These are phyloP conservation scores for Craterostigma plantagineum DNA, from an alignment of 257 asterid genomes.

Conservation along the genomic window DNA sequence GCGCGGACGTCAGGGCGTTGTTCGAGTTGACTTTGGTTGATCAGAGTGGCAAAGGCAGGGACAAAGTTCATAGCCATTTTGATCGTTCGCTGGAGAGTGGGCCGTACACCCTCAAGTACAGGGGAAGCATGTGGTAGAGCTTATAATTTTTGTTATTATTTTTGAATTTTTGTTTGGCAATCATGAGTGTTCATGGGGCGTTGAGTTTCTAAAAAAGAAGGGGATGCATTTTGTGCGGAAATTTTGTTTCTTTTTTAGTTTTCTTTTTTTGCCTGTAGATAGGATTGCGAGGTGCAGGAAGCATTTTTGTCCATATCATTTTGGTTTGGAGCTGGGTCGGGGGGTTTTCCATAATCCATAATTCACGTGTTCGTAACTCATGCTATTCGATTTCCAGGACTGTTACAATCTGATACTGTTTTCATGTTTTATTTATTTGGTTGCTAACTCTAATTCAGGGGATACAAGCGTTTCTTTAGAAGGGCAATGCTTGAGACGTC, in stretches of 20 bases:
- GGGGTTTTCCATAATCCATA: no score
- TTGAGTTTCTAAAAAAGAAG: no score
- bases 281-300: no score
- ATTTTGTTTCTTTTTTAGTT: no score
- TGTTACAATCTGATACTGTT: no score
- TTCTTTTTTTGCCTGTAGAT: no score
- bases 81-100: constrained; percentile 65
- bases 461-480: constrained; percentile 86
- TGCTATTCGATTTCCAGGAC: no score
- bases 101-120: constrained; percentile 40
- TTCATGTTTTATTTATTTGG: constrained; percentile 1
- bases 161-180: background rate
- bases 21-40: constrained; percentile 55
- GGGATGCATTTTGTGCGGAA: no score
- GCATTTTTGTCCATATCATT: no score
- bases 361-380: no score
- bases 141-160: background rate
- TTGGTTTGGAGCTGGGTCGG: no score
- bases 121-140: constrained; percentile 51
- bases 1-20: constrained; percentile 60
- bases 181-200: no score
- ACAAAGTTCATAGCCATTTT: constrained; percentile 61
- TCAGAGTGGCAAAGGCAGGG: constrained; percentile 64
- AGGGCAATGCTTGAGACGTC: constrained; percentile 78
- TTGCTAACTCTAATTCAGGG: constrained; percentile 42